Percentiles rank a stretch among this genome's conserved stretches.
These are phyloP conservation scores for Echium plantagineum DNA, from an alignment of 257 asterid genomes.

Conservation along the genomic window DNA sequence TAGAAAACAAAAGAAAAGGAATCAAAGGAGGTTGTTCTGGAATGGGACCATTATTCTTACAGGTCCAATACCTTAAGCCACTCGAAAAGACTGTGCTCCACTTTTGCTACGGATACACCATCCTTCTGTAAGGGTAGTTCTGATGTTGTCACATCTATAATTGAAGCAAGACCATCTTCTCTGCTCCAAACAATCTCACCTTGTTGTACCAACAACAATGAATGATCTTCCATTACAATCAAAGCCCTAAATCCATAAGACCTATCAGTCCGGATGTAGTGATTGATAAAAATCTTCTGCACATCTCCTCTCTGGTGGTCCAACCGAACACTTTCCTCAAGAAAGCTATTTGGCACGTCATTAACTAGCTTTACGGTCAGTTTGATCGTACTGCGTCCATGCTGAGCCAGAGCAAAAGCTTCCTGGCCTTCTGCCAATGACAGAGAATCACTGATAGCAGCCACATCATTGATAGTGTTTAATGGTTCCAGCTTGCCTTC, in stretches of 20 bases:
- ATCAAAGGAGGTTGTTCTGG: too few species aligned
- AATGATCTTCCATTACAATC: constrained; percentile 97
- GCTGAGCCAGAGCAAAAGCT: constrained; percentile 69
- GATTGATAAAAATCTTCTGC: constrained; percentile 77
- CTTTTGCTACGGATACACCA: constrained; percentile 93
- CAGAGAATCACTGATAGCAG: constrained; percentile 66
- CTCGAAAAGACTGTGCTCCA: constrained; percentile 81
- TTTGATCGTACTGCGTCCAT: constrained; percentile 37
- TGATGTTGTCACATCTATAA: constrained; percentile 73
- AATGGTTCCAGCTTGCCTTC: constrained; percentile 46
- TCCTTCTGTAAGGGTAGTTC: constrained; percentile 83
- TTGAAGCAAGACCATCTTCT: constrained; percentile 95
- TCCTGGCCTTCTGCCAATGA: constrained; percentile 49
- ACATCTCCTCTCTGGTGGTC: constrained; percentile 67
- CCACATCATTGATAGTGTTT: constrained; percentile 39
- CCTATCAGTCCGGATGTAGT: constrained; percentile 68
- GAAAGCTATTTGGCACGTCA: constrained; percentile 53
- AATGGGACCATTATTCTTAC: not conserved
- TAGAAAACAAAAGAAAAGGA: constrained; percentile 1
- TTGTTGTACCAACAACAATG: constrained; percentile 73
- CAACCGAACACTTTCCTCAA: constrained; percentile 56
- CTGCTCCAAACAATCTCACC: constrained; percentile 90
- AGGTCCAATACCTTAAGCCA: constrained; percentile 76
- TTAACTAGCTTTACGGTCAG: constrained; percentile 53
- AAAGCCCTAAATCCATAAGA: constrained; percentile 90